Percentiles rank a stretch among this genome's conserved stretches.
These are phyloP conservation scores for Solanum aculeatissimum DNA, from an alignment of 305 asterid genomes.

Conservation along the genomic window DNA sequence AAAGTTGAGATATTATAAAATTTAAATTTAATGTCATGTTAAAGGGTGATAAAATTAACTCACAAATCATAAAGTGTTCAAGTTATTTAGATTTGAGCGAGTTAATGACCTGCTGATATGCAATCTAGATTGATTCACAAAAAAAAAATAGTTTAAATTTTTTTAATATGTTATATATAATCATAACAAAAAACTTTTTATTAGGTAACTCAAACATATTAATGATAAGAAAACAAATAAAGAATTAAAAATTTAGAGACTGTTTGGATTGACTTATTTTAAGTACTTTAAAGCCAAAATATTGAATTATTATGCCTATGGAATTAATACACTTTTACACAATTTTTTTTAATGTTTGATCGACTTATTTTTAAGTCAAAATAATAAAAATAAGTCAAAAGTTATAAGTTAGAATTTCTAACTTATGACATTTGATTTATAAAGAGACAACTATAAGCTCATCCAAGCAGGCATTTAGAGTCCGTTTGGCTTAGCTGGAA, in stretches of 20 bases:
- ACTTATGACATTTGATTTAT: not conserved
- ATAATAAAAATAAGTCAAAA: too few species aligned
- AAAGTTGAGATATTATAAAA: not conserved
- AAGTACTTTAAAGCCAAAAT: not conserved
- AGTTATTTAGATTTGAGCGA: not conserved
- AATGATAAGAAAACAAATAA: not conserved
- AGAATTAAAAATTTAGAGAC: not conserved
- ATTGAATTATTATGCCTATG: too few species aligned
- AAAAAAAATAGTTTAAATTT: not conserved
- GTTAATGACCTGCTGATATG: not conserved
- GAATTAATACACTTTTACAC: too few species aligned
- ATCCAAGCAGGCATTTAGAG: too few species aligned
- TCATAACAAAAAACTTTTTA: not conserved
- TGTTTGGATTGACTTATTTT: not conserved
- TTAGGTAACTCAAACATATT: not conserved
- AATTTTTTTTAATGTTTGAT: not conserved
- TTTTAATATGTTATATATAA: not conserved
- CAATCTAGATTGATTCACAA: not conserved
- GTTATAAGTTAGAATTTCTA: not conserved
- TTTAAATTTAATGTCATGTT: not conserved
- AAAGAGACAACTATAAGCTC: not conserved
- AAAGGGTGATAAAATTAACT: not conserved
- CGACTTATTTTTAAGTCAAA: not conserved
- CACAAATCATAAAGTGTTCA: not conserved
- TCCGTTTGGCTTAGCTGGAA: too few species aligned